Percentiles rank a stretch among this genome's conserved stretches.
phyloP scores from a whole-genome alignment of 1,284 basidiomycete genomes.

The Ustilago vetiveriae region DNA sequence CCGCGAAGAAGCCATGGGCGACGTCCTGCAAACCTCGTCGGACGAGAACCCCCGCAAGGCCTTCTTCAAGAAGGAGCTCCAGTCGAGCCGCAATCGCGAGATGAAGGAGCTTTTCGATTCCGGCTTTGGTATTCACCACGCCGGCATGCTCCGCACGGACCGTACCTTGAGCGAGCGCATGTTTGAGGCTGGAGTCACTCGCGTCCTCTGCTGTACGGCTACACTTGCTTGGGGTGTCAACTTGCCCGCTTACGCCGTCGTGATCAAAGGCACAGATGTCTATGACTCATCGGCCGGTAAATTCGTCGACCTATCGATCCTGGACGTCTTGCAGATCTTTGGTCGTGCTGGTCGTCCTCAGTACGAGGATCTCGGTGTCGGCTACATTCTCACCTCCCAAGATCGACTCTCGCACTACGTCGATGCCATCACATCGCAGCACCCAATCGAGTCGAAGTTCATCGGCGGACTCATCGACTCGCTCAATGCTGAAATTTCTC shows the following conservation, averaged over 20 bases:
- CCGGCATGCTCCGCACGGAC: constrained; percentile 94
- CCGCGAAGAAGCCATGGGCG: constrained; percentile 76
- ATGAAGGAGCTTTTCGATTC: constrained; percentile 92
- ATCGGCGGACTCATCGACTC: constrained; percentile 86
- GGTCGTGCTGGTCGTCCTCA: constrained; percentile 97
- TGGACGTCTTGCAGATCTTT: constrained; percentile 96
- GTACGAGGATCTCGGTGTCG: constrained; percentile 92
- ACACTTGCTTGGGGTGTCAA: constrained; percentile 99
- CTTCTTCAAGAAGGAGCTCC: constrained; percentile 79
- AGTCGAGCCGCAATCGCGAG: constrained; percentile 88
- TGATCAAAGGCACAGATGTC: constrained; percentile 98
- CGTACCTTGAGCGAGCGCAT: constrained; percentile 94
- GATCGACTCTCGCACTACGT: constrained; percentile 95
- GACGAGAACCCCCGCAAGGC: constrained; percentile 51
- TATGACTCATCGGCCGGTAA: constrained; percentile 71
- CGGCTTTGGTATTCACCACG: constrained; percentile 97
- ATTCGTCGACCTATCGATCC: constrained; percentile 90
- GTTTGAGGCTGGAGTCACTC: constrained; percentile 87
- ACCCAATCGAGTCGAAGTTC: constrained; percentile 94
- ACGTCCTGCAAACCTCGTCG: constrained; percentile 72
- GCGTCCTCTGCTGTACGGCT: constrained; percentile 97
- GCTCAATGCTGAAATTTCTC: constrained; percentile 92
- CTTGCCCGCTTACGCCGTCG: constrained; percentile 91
- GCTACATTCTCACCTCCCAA: constrained; percentile 92
- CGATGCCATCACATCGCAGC: constrained; percentile 84